Conservation (phyloP, 2,329 filamentous ascomycete genomes). For the Neofusicoccum kwambonambiense region DNA sequence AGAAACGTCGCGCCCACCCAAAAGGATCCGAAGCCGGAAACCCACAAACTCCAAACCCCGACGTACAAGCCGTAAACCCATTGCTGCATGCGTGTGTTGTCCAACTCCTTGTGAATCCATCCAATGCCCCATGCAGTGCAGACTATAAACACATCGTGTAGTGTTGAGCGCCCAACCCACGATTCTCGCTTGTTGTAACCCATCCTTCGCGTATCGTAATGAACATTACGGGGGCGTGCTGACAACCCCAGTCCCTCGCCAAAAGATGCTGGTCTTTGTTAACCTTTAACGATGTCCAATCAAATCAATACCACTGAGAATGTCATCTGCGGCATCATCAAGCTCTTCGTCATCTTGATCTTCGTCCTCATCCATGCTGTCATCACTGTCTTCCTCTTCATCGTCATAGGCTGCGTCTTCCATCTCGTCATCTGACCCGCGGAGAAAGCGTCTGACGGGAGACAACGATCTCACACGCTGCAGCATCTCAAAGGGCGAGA, state of each 20-base stretch:
- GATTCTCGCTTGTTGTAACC: neutral
- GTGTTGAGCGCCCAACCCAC: neutral
- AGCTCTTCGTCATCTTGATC: slow-evolving; percentile 28
- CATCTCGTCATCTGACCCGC: slow-evolving; percentile 27
- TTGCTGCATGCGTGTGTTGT: neutral
- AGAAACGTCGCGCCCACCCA: neutral
- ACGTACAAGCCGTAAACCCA: neutral
- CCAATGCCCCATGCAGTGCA: slow-evolving; percentile 3
- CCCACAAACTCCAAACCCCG: neutral
- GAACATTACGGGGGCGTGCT: neutral
- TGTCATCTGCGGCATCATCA: slow-evolving; percentile 25
- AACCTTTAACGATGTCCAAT: slow-evolving; percentile 34
- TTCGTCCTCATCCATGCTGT: slow-evolving; percentile 31
- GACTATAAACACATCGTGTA: neutral
- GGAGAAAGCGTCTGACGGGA: slow-evolving; percentile 47
- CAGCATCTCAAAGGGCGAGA: slow-evolving; percentile 47
- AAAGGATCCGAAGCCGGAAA: neutral
- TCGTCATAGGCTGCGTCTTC: slow-evolving; percentile 32
- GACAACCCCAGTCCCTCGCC: neutral
- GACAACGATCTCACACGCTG: slow-evolving; percentile 46
- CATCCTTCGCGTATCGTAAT: neutral
- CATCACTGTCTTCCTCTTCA: slow-evolving; percentile 35
- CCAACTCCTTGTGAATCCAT: neutral
- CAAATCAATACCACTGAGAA: slow-evolving; percentile 30
- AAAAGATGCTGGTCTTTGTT: neutral